Evolutionary conservation across 2,329 filamentous ascomycete genomes (phyloP).

Genomic region (Parastagonospora avenae): DNA sequence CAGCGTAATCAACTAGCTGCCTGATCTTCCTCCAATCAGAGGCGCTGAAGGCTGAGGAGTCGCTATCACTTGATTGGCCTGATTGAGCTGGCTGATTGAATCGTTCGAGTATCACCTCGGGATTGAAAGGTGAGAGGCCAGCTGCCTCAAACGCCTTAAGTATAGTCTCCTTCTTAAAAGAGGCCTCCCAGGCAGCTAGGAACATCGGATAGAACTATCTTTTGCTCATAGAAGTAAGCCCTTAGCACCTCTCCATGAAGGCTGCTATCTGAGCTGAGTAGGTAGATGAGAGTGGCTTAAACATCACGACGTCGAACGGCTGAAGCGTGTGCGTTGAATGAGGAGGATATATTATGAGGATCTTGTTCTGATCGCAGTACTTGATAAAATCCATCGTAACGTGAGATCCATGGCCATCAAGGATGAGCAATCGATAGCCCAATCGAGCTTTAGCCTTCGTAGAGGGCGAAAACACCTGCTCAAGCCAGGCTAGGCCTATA

Average conservation of each 20-base stretch:
- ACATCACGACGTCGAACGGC: slow-evolving; percentile 4
- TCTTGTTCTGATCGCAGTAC: neutral
- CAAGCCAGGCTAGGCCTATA: slow-evolving; percentile 2
- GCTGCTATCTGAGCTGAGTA: neutral
- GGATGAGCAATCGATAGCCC: neutral
- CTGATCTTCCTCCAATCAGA: too few species aligned
- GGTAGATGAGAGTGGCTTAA: neutral
- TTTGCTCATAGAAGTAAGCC: too few species aligned
- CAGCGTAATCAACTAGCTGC: too few species aligned
- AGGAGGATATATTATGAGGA: slow-evolving; percentile 3
- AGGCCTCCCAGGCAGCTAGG: too few species aligned
- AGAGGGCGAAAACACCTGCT: neutral
- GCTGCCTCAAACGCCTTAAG: neutral
- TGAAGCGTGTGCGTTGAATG: slow-evolving; percentile 8
- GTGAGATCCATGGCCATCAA: neutral
- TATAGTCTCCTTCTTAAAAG: too few species aligned
- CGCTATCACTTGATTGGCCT: too few species aligned
- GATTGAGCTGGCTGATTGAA: too few species aligned
- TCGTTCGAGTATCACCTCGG: too few species aligned
- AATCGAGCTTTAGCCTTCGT: neutral
- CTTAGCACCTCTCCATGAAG: neutral
- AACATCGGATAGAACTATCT: too few species aligned
- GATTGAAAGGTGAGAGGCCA: neutral
- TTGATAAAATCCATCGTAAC: slow-evolving; percentile 4
- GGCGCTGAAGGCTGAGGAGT: too few species aligned